Conservation (phyloP, 352 stramenopile genomes). For the Phytophthora pini region DNA sequence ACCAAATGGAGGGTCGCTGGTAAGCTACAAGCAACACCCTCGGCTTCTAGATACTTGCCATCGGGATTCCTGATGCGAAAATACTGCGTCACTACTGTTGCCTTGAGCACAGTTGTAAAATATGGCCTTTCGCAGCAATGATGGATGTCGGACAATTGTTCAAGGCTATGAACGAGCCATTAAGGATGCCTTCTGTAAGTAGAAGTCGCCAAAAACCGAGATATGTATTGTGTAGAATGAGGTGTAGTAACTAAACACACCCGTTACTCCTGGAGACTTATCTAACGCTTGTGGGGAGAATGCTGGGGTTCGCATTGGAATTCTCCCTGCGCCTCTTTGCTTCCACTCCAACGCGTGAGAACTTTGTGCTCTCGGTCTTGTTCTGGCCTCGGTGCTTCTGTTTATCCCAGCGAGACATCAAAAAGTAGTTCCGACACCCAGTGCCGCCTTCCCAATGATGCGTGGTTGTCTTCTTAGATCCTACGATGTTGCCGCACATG, state of each 20-base stretch:
- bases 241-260: too few relatives aligned
- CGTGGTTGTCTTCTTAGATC: slow-evolving; percentile 41
- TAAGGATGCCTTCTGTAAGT: too few relatives aligned
- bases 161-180: too few relatives aligned
- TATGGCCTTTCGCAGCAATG: too few relatives aligned
- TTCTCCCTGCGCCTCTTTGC: slow-evolving; percentile 45
- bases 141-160: too few relatives aligned
- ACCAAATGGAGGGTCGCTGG: too few relatives aligned
- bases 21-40: too few relatives aligned
- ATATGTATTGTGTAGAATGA: background rate
- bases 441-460: slow-evolving; percentile 73
- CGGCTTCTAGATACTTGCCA: too few relatives aligned
- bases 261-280: background rate
- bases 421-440: slow-evolving; percentile 59
- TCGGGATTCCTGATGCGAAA: too few relatives aligned
- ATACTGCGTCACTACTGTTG: too few relatives aligned
- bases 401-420: slow-evolving; percentile 67
- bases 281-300: background rate
- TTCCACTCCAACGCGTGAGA: slow-evolving; percentile 62
- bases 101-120: too few relatives aligned
- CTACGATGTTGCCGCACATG: slow-evolving; percentile 70
- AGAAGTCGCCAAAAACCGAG: too few relatives aligned
- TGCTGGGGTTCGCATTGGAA: slow-evolving; percentile 1
- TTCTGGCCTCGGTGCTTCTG: slow-evolving; percentile 72
- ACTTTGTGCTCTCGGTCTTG: slow-evolving; percentile 84